Evolutionary conservation across 441 rosid species (phyloP), one percentile per base, ranked within the genome.

Genomic region (Daphne laureola): DNA sequence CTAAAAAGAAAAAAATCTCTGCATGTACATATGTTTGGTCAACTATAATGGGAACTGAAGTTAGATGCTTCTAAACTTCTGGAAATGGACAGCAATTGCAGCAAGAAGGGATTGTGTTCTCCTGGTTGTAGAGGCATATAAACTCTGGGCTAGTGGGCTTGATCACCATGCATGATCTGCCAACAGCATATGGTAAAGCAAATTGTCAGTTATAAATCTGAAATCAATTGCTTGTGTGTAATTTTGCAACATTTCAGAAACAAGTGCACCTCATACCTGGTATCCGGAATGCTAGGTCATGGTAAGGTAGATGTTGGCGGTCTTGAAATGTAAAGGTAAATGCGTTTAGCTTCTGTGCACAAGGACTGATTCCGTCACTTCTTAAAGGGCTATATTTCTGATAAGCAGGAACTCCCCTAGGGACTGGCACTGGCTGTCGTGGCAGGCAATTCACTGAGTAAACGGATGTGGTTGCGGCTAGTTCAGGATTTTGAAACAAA

Each of bases 351-450:
- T 46, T 17, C 44, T 21, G 55, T n/a, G 23, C 25, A 55, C 46
- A 35, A 53, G 8, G 26, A 59, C 51, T 8, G 42, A 38, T 26
- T 47, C 43, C 49, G 26, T 16, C 15, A 26, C 23, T 53, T 42
- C 55, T 31, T 17, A 54, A 51, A 46, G 43, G 27, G 18, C 53
- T 61, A 53, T 38, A 36, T 26, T 40, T 16, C 35, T 48, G 59
- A 31, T 69, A 64, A 53, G 25, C 58, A 56, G 61, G 56, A 51
- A 63, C 25, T 18, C 14, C 14, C 40, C 35, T 57, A 36, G 65
- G 64, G 61, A 35, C 3, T 4, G 43, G 59, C 49, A 62, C 50
- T 44, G 54, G 73, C 38, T 45, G 63, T 13, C 8, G 31, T 14
- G 36, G 43, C 45, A 53, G 64, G 36, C 13, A 46, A 55, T n/a